Percentiles rank a stretch among this genome's conserved stretches.
phyloP scores from a whole-genome alignment of 2,329 filamentous ascomycete genomes.

The Fusarium sp. region DNA sequence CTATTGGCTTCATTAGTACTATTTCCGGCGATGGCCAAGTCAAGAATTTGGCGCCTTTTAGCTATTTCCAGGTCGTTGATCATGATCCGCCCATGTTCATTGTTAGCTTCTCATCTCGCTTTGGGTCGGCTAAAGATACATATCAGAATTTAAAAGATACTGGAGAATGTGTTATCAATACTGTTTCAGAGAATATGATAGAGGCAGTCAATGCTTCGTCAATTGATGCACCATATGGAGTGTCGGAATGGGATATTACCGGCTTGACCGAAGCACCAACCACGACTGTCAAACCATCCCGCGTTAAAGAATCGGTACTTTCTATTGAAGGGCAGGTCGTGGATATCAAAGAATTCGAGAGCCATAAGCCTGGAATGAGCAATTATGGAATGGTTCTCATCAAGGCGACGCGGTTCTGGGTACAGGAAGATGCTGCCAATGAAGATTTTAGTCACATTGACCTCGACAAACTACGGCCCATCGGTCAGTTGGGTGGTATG shows the following conservation, averaged over 20 bases:
- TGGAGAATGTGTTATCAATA: conserved; percentile 84
- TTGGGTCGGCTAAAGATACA: conserved; percentile 76
- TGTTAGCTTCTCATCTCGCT: conserved; percentile 58
- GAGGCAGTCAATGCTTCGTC: conserved; percentile 85
- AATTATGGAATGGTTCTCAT: conserved; percentile 78
- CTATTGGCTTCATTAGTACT: conserved; percentile 71
- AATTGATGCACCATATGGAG: conserved; percentile 80
- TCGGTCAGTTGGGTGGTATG: conserved; percentile 87
- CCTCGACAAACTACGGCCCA: conserved; percentile 77
- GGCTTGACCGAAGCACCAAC: conserved; percentile 76
- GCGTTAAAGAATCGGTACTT: conserved; percentile 86
- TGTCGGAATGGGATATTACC: conserved; percentile 82
- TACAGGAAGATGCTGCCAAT: conserved; percentile 85
- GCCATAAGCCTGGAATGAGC: conserved; percentile 75
- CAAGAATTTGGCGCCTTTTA: conserved; percentile 85
- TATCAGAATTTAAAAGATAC: conserved; percentile 77
- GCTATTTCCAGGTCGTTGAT: conserved; percentile 83
- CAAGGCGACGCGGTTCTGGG: conserved; percentile 90
- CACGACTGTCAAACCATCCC: conserved; percentile 73
- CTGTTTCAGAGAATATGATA: conserved; percentile 83
- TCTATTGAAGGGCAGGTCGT: conserved; percentile 85
- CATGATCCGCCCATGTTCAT: conserved; percentile 89
- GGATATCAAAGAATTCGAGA: conserved; percentile 80
- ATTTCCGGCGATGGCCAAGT: conserved; percentile 64
- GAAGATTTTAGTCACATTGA: conserved; percentile 78